These are phyloP conservation scores for Talaromyces sp. DNA, from an alignment of 2,329 filamentous ascomycete species.

Conservation along the genomic window DNA sequence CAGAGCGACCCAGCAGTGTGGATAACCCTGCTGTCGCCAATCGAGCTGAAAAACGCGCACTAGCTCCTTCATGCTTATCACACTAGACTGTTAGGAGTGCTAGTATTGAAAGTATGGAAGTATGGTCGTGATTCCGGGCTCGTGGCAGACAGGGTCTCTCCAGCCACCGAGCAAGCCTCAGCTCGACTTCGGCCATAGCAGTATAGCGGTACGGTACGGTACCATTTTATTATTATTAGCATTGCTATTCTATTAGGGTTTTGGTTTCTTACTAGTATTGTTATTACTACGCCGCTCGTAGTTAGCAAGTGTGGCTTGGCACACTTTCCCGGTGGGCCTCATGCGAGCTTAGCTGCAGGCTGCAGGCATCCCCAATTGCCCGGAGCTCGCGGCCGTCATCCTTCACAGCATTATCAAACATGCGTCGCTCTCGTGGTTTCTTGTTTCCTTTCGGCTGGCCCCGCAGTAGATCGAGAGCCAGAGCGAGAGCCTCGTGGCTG, in stretches of 20 bases:
- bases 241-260: too few relatives aligned
- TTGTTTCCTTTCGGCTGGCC: slow-evolving; percentile 6
- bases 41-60: slow-evolving; percentile 4
- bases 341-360: not conserved
- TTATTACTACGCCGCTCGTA: too few relatives aligned
- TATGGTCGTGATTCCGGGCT: not conserved
- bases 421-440: slow-evolving; percentile 1
- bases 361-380: not conserved
- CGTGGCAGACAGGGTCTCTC: not conserved
- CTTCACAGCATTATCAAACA: not conserved
- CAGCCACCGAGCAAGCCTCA: not conserved
- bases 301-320: not conserved
- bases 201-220: not conserved
- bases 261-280: too few relatives aligned
- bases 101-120: not conserved
- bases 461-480: slow-evolving; percentile 4
- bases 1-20: slow-evolving; percentile 1
- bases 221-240: not conserved
- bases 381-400: not conserved
- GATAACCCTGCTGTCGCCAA: slow-evolving; percentile 1
- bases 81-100: not conserved
- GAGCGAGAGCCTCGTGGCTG: slow-evolving; percentile 10
- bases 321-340: not conserved
- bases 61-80: not conserved
- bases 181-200: not conserved